phyloP scores from a whole-genome alignment of 768 basidiomycete species.

The Glaciozyma antarctica region DNA sequence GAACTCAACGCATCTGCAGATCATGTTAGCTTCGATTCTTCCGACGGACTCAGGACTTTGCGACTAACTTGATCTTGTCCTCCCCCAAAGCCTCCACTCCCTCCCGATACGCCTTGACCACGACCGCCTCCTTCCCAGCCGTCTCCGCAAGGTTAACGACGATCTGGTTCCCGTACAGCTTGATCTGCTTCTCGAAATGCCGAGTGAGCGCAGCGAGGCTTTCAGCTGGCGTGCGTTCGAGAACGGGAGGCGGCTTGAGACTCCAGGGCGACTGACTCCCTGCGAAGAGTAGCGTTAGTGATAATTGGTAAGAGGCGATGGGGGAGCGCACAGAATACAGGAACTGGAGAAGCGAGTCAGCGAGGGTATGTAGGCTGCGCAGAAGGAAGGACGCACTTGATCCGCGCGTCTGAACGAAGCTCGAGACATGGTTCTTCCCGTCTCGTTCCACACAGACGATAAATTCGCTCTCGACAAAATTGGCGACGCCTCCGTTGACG shows the following conservation, averaged over 20 bases:
- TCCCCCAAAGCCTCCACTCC: slow-evolving; percentile 49
- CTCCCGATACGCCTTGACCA: slow-evolving; percentile 69
- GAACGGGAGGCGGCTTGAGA: slow-evolving; percentile 34
- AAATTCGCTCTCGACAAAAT: slow-evolving; percentile 53
- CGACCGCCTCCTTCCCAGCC: slow-evolving; percentile 70
- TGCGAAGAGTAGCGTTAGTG: too few relatives aligned
- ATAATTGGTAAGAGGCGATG: too few relatives aligned
- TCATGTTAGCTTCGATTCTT: neutral
- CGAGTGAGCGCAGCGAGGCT: slow-evolving; percentile 20
- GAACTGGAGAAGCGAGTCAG: slow-evolving; percentile 2
- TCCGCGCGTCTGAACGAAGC: slow-evolving; percentile 77
- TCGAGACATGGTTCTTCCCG: slow-evolving; percentile 64
- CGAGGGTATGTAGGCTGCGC: neutral
- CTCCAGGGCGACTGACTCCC: slow-evolving; percentile 33
- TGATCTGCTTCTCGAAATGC: slow-evolving; percentile 30
- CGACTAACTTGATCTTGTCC: slow-evolving; percentile 38
- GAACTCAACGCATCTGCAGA: slow-evolving; percentile 21
- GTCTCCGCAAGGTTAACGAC: slow-evolving; percentile 85
- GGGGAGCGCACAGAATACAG: slow-evolving; percentile 8
- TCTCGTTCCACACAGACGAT: slow-evolving; percentile 76
- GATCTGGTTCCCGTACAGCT: slow-evolving; percentile 46
- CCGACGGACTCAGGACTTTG: too few relatives aligned
- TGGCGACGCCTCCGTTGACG: slow-evolving; percentile 43
- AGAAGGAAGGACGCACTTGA: slow-evolving; percentile 45
- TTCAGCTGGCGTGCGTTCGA: slow-evolving; percentile 33